phyloP scores from a whole-genome alignment of 129 eudicot species.

The Saposhnikovia divaricata region DNA sequence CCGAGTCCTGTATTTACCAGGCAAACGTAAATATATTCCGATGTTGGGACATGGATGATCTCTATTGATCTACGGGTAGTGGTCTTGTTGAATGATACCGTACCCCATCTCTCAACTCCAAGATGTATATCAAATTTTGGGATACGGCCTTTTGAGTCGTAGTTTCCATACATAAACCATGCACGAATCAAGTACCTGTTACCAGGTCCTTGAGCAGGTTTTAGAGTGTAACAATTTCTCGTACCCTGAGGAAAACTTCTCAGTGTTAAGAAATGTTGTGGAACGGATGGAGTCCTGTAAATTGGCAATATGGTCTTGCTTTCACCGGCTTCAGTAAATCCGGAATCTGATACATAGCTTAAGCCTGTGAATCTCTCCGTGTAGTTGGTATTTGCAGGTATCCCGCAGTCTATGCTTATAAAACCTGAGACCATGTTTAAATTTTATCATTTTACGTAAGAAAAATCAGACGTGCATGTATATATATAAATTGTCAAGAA shows the following conservation, averaged over 20 bases:
- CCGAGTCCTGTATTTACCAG: not conserved
- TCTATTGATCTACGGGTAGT: not conserved
- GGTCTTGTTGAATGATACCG: not conserved
- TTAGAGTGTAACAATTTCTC: constrained; percentile 1
- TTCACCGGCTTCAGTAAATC: too few relatives aligned
- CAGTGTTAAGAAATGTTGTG: not conserved
- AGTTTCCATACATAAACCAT: not conserved
- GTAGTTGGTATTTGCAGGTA: too few relatives aligned
- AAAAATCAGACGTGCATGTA: too few relatives aligned
- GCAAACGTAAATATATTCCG: not conserved
- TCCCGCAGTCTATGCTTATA: too few relatives aligned
- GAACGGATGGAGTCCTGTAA: not conserved
- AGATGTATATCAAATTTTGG: not conserved
- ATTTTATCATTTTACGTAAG: too few relatives aligned
- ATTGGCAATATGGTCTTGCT: not conserved
- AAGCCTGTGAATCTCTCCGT: too few relatives aligned
- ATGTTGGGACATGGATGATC: not conserved
- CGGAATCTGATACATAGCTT: too few relatives aligned
- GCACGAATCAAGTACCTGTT: not conserved
- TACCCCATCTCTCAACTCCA: not conserved
- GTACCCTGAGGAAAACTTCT: not conserved
- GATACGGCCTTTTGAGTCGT: not conserved
- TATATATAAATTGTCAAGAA: too few relatives aligned
- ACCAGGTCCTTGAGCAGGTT: not conserved
- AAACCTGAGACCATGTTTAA: too few relatives aligned